Conservation (phyloP, 495 filamentous ascomycete genomes). For the Hypoxylon crocopeplum region DNA sequence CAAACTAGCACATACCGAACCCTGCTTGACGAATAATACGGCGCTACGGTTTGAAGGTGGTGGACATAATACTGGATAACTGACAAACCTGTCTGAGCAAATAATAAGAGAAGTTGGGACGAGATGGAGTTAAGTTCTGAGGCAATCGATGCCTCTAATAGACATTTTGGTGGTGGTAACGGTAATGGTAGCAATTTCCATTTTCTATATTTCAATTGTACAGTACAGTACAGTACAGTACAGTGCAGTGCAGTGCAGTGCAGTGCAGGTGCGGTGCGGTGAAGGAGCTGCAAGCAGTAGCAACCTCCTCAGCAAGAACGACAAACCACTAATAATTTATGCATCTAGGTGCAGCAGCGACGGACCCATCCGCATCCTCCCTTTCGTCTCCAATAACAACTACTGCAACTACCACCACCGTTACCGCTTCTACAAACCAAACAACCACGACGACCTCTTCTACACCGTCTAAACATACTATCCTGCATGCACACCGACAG, state of each 20-base stretch:
- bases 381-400: constrained; percentile 29
- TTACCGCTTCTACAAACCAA: constrained; percentile 3
- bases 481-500: constrained; percentile 54
- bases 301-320: not conserved
- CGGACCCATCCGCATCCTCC: constrained; percentile 33
- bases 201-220: not conserved
- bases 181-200: constrained; percentile 6
- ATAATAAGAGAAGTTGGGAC: constrained; percentile 11
- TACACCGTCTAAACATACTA: constrained; percentile 36
- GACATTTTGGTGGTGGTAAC: constrained; percentile 8
- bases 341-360: constrained; percentile 24
- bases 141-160: constrained; percentile 20
- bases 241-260: constrained; percentile 3
- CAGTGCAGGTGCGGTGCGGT: not conserved
- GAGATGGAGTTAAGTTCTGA: constrained; percentile 26
- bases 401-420: constrained; percentile 6
- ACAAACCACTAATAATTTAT: constrained; percentile 26
- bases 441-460: constrained; percentile 22
- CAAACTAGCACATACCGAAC: constrained; percentile 13
- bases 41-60: not conserved
- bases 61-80: not conserved
- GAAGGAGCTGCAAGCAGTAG: not conserved
- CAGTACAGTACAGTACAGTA: not conserved
- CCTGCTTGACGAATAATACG: constrained; percentile 10
- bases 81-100: not conserved